These are phyloP conservation scores for Guadua angustifolia DNA, from an alignment of 176 grass and related monocot species.

Conservation along the genomic window DNA sequence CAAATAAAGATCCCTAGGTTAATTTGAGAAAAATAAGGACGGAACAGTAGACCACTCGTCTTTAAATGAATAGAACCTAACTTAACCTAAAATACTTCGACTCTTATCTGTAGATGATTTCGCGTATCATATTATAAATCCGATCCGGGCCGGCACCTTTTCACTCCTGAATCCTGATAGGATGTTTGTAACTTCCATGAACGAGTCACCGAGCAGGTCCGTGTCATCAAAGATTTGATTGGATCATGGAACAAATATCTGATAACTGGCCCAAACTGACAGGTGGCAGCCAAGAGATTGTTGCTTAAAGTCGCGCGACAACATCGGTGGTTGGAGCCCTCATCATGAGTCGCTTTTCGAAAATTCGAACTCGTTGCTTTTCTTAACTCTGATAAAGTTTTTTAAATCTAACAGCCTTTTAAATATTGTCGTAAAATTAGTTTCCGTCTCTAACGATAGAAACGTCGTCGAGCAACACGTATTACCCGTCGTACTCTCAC, in stretches of 20 bases:
- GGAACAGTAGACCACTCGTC: background rate
- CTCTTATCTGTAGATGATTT: background rate
- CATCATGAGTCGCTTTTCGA: slow-evolving; percentile 38
- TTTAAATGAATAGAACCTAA: background rate
- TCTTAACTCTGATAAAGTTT: too few species aligned
- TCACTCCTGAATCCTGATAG: too few species aligned
- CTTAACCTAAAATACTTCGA: background rate
- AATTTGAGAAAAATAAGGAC: background rate
- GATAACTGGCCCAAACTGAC: slow-evolving; percentile 1
- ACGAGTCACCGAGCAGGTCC: background rate
- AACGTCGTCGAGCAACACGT: too few species aligned
- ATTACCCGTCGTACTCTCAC: too few species aligned
- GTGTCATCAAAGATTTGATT: background rate
- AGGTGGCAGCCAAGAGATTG: slow-evolving; percentile 19
- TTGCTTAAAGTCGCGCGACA: background rate
- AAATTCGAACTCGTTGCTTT: too few species aligned
- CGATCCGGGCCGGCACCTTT: background rate
- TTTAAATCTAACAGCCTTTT: too few species aligned
- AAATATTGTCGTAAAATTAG: too few species aligned
- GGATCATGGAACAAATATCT: background rate
- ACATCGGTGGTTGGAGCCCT: slow-evolving; percentile 26
- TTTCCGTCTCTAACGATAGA: too few species aligned
- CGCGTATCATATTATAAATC: background rate
- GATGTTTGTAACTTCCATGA: background rate
- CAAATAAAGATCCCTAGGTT: background rate